Conservation (phyloP, 2,329 filamentous ascomycete genomes). For the Phaeosphaeriaceae sp. region DNA sequence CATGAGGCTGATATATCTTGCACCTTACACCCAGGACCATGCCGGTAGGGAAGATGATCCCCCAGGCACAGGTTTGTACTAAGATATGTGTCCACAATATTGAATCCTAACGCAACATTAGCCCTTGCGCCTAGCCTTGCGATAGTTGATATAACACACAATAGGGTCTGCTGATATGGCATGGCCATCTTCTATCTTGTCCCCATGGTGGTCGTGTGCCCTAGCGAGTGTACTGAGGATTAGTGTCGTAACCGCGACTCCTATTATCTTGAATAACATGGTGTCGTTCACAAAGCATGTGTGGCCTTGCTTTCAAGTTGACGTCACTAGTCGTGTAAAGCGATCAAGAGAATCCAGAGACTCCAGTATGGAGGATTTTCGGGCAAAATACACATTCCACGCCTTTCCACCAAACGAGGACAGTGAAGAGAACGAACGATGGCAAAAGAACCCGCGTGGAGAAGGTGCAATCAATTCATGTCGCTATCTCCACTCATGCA, state of each 20-base stretch:
- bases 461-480: constrained; percentile 27
- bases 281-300: constrained; percentile 10
- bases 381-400: constrained; percentile 9
- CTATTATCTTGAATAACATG: constrained; percentile 16
- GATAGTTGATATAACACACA: background rate
- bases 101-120: constrained; percentile 59
- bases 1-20: background rate
- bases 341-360: background rate
- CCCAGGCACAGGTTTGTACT: constrained; percentile 84
- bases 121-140: too few species aligned
- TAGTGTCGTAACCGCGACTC: constrained; percentile 25
- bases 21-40: constrained; percentile 88
- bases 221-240: constrained; percentile 33
- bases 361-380: constrained; percentile 30
- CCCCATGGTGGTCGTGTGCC: constrained; percentile 51
- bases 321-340: constrained; percentile 1
- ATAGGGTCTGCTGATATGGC: constrained; percentile 46
- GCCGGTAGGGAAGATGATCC: constrained; percentile 88
- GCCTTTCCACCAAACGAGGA: background rate
- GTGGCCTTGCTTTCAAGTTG: constrained; percentile 2
- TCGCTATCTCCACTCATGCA: constrained; percentile 35
- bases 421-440: constrained; percentile 1
- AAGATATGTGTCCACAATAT: constrained; percentile 95
- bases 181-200: constrained; percentile 49
- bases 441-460: constrained; percentile 10